Evolutionary conservation across 257 asterid genomes (phyloP).

Genomic region (Prunella vulgaris): DNA sequence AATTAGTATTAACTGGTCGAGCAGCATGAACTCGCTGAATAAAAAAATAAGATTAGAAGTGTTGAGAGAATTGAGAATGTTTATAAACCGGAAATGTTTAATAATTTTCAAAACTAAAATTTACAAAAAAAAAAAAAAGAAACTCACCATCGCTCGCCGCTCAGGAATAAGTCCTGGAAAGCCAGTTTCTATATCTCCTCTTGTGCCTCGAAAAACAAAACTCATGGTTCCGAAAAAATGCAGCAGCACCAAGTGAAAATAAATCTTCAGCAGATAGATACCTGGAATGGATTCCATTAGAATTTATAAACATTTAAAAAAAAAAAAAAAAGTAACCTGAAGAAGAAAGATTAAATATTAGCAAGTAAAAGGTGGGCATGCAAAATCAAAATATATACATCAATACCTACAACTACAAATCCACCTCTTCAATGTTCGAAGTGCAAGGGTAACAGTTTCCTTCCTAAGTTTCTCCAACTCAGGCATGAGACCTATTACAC

Average conservation of each 20-base stretch:
- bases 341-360: conserved; percentile 8
- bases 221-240: conserved; percentile 54
- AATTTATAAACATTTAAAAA: neutral
- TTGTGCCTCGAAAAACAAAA: conserved; percentile 91
- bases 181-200: conserved; percentile 93
- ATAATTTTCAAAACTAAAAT: neutral
- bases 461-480: neutral
- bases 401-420: conserved; percentile 1
- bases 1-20: conserved; percentile 90
- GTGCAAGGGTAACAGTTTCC: neutral
- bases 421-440: neutral
- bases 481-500: conserved; percentile 7
- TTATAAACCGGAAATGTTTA: conserved; percentile 7
- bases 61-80: conserved; percentile 16
- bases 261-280: conserved; percentile 7
- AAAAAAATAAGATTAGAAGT: conserved; percentile 14
- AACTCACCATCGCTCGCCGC: conserved; percentile 74
- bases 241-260: conserved; percentile 13
- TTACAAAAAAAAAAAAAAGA: conserved; percentile 5
- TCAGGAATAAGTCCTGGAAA: conserved; percentile 86
- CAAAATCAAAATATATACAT: neutral
- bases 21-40: conserved; percentile 82
- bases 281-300: conserved; percentile 5
- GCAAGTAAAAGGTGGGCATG: neutral
- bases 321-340: conserved; percentile 9